phyloP scores from a whole-genome alignment of 2,329 filamentous ascomycete species.

The Colletotrichum viniferum region DNA sequence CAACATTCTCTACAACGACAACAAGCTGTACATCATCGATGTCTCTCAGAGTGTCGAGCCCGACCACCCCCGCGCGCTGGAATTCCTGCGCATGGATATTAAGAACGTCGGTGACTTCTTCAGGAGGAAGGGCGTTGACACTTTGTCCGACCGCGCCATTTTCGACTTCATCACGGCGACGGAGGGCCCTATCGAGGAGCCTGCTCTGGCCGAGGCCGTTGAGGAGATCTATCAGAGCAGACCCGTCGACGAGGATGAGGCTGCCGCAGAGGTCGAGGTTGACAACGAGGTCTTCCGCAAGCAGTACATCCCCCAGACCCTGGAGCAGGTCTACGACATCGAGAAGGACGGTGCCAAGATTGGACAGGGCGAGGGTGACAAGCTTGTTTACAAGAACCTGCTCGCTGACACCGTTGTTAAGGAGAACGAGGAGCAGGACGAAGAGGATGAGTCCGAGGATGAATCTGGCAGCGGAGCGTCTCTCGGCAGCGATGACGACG shows the following conservation, averaged over 20 bases:
- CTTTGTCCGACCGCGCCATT: slow-evolving; percentile 76
- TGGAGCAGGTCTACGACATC: slow-evolving; percentile 95
- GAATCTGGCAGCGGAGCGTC: slow-evolving; percentile 54
- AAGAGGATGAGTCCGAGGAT: slow-evolving; percentile 41
- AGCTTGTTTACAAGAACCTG: slow-evolving; percentile 85
- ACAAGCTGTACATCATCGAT: slow-evolving; percentile 90
- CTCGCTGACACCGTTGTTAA: slow-evolving; percentile 71
- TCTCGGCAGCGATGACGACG: slow-evolving; percentile 47
- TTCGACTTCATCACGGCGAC: slow-evolving; percentile 81
- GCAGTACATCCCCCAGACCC: slow-evolving; percentile 94
- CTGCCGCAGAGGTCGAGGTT: slow-evolving; percentile 67
- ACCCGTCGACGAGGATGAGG: slow-evolving; percentile 53
- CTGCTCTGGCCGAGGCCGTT: slow-evolving; percentile 64
- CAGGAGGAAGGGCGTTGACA: slow-evolving; percentile 81
- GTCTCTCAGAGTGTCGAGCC: slow-evolving; percentile 98
- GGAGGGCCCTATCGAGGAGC: slow-evolving; percentile 64
- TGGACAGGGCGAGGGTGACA: slow-evolving; percentile 71
- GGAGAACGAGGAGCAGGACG: slow-evolving; percentile 36
- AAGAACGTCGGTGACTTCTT: slow-evolving; percentile 98
- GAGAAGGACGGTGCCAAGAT: slow-evolving; percentile 87
- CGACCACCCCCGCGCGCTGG: slow-evolving; percentile 88
- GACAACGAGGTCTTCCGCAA: slow-evolving; percentile 94
- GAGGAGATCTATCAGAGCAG: slow-evolving; percentile 70
- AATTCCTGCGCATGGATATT: slow-evolving; percentile 97
- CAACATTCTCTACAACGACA: slow-evolving; percentile 89